These are phyloP conservation scores for Wallacemonas collosoma DNA, from an alignment of 208 protist genomes.

Conservation along the genomic window DNA sequence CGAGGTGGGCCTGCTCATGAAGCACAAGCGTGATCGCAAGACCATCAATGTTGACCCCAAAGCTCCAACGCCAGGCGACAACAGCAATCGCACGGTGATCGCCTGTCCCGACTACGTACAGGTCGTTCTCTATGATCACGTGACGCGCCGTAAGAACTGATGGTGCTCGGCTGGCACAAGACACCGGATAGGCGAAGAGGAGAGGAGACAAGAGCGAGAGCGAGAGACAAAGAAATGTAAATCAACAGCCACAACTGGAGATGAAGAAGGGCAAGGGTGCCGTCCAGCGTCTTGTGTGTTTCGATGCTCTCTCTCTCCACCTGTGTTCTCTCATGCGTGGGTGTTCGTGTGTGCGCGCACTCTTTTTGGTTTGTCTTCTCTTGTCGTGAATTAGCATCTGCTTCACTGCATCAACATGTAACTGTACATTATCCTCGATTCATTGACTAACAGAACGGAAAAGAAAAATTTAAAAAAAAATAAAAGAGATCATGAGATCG, in stretches of 20 bases:
- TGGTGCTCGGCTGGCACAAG: no score
- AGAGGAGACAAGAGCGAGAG: no score
- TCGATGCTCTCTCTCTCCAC: slow-evolving; percentile 11
- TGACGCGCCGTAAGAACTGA: slow-evolving; percentile 91
- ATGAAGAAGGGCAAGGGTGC: neutral
- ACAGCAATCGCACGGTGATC: slow-evolving; percentile 93
- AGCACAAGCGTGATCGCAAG: slow-evolving; percentile 98
- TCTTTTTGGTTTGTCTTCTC: no score
- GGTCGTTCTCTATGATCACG: slow-evolving; percentile 92
- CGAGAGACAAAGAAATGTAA: neutral
- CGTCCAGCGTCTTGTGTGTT: neutral
- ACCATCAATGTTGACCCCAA: slow-evolving; percentile 97
- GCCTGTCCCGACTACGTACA: slow-evolving; percentile 96
- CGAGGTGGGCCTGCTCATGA: slow-evolving; percentile 96
- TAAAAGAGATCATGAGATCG: neutral
- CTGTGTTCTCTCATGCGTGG: neutral
- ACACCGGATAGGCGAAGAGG: no score
- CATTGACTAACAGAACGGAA: neutral
- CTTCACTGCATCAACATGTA: neutral
- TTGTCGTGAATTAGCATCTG: no score
- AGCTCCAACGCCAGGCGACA: slow-evolving; percentile 88
- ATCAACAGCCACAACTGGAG: neutral
- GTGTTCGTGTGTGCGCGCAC: neutral
- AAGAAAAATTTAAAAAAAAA: slow-evolving; percentile 19
- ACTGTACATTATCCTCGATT: slow-evolving; percentile 5